phyloP scores from a whole-genome alignment of 1,139 yeast genomes.

The Kodamaea plutei region DNA sequence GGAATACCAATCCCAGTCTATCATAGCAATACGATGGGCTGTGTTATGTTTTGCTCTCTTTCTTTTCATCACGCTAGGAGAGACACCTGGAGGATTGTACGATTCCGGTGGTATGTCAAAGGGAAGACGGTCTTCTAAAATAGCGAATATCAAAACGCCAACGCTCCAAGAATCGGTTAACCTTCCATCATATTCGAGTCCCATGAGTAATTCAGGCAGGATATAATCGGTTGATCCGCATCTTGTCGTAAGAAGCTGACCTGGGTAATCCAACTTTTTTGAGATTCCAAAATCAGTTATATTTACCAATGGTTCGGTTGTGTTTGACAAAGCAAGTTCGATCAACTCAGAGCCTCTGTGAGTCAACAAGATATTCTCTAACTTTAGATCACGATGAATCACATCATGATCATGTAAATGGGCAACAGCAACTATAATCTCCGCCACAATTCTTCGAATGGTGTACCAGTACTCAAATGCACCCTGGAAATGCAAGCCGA shows the following conservation, averaged over 20 bases:
- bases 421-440: constrained; percentile 63
- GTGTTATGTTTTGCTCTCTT: constrained; percentile 57
- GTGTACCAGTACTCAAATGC: constrained; percentile 38
- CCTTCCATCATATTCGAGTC: constrained; percentile 84
- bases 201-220: constrained; percentile 88
- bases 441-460: constrained; percentile 61
- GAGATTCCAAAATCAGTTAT: constrained; percentile 89
- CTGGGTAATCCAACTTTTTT: constrained; percentile 53
- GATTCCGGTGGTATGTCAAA: constrained; percentile 65
- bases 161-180: constrained; percentile 92
- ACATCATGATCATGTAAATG: constrained; percentile 65
- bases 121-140: constrained; percentile 82
- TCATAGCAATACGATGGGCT: constrained; percentile 86
- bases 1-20: constrained; percentile 82
- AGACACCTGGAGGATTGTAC: constrained; percentile 27
- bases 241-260: constrained; percentile 70
- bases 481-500: constrained; percentile 21
- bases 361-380: constrained; percentile 71
- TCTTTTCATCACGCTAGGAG: constrained; percentile 46
- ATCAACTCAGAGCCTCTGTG: constrained; percentile 25
- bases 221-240: constrained; percentile 97
- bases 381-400: constrained; percentile 83
- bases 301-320: constrained; percentile 45
- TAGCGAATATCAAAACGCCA: constrained; percentile 82
- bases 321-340: constrained; percentile 10